Conservation (phyloP, 495 filamentous ascomycete species). For the Tetracladium setigerum region DNA sequence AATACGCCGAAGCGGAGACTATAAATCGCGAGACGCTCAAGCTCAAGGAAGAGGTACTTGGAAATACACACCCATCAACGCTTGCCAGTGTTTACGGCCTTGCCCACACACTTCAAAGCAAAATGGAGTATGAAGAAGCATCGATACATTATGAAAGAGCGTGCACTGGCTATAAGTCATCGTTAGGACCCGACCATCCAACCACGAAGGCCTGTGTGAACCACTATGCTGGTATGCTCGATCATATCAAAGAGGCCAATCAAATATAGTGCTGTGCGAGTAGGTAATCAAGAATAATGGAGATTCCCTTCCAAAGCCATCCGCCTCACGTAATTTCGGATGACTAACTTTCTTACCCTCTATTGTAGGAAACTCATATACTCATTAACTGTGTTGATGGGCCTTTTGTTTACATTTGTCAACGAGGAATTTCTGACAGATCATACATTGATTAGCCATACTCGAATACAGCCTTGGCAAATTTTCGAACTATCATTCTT, state of each 20-base stretch:
- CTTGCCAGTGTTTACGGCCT: constrained; percentile 18
- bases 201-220: constrained; percentile 1
- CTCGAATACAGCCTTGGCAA: too few relatives aligned
- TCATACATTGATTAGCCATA: too few relatives aligned
- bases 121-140: background rate
- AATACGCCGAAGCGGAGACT: constrained; percentile 3
- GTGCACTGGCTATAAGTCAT: background rate
- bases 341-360: too few relatives aligned
- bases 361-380: too few relatives aligned
- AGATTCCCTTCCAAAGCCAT: too few relatives aligned
- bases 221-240: constrained; percentile 2
- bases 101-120: background rate
- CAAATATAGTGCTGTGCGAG: too few relatives aligned
- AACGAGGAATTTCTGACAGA: too few relatives aligned
- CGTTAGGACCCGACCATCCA: background rate
- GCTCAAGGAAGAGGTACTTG: constrained; percentile 11
- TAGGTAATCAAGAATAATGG: too few relatives aligned
- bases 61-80: constrained; percentile 18
- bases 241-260: background rate
- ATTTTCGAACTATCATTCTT: too few relatives aligned
- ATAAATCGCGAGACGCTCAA: constrained; percentile 12
- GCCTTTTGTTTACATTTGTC: too few relatives aligned
- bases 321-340: too few relatives aligned
- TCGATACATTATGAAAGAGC: background rate
- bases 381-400: too few relatives aligned